A percentile compares a stretch with the other conserved stretches of the same genome.
These are phyloP conservation scores for Colletotrichum lindemuthianum DNA, from an alignment of 2,329 filamentous ascomycete species.

Conservation along the genomic window DNA sequence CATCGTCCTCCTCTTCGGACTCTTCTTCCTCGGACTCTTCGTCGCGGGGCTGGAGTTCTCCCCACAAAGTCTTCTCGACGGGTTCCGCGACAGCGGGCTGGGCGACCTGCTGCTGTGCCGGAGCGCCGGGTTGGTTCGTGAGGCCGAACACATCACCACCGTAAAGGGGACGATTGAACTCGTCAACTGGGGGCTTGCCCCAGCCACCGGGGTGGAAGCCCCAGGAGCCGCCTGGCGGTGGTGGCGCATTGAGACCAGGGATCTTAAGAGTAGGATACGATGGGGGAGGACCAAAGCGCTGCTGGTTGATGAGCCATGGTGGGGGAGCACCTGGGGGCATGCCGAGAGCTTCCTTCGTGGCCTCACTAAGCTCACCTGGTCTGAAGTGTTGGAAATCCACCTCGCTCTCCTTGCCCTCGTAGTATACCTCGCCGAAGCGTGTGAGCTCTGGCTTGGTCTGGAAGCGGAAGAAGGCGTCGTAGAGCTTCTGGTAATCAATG, in stretches of 20 bases:
- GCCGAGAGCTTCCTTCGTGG: conserved; percentile 89
- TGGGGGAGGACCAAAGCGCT: conserved; percentile 90
- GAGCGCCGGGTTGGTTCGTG: conserved; percentile 53
- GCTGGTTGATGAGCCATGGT: conserved; percentile 97
- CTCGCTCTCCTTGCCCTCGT: conserved; percentile 98
- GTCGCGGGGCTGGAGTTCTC: conserved; percentile 84
- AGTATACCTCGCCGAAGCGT: conserved; percentile 98
- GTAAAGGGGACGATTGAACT: conserved; percentile 89
- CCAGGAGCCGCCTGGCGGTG: conserved; percentile 89
- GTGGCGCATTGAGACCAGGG: conserved; percentile 91
- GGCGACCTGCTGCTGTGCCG: conserved; percentile 45
- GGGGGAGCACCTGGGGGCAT: conserved; percentile 94
- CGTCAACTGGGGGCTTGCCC: conserved; percentile 94
- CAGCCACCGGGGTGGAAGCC: conserved; percentile 96
- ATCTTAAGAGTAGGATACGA: conserved; percentile 97
- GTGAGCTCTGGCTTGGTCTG: conserved; percentile 96
- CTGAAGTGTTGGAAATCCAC: conserved; percentile 91
- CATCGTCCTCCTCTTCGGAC: conserved; percentile 77
- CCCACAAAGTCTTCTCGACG: conserved; percentile 90
- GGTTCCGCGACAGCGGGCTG: conserved; percentile 72
- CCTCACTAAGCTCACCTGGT: conserved; percentile 89
- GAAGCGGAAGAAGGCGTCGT: conserved; percentile 98
- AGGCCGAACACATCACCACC: conserved; percentile 96
- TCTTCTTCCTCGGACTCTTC: conserved; percentile 80
- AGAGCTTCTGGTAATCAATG: conserved; percentile 98